Conservation (phyloP, 2,329 filamentous ascomycete genomes). For the Penicillium vulpinum region DNA sequence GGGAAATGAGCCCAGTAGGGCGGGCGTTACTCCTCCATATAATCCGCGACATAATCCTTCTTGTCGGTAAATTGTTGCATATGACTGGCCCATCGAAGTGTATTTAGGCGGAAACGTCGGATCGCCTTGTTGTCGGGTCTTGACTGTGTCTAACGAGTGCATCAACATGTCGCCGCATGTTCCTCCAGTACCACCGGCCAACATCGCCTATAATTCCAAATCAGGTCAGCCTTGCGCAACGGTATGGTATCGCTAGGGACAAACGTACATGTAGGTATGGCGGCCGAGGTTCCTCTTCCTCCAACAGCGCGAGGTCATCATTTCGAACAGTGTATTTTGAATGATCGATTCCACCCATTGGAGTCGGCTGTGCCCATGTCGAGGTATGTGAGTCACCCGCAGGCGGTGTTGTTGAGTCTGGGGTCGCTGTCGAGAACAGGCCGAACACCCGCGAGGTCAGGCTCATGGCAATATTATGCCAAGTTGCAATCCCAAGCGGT, state of each 20-base stretch:
- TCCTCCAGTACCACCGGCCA: constrained; percentile 89
- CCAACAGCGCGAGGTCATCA: constrained; percentile 42
- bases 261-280: constrained; percentile 64
- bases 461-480: constrained; percentile 53
- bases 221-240: constrained; percentile 9
- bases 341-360: background rate
- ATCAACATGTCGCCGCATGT: constrained; percentile 95
- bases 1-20: constrained; percentile 86
- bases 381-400: constrained; percentile 29
- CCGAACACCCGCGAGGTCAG: constrained; percentile 56
- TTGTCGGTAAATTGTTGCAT: constrained; percentile 88
- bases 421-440: constrained; percentile 50
- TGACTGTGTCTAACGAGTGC: constrained; percentile 98
- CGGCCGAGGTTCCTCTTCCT: constrained; percentile 59
- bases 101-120: constrained; percentile 92
- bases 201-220: constrained; percentile 69
- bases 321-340: constrained; percentile 28
- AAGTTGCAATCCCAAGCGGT: constrained; percentile 32
- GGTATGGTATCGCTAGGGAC: background rate
- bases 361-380: constrained; percentile 33
- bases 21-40: constrained; percentile 91
- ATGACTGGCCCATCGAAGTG: constrained; percentile 83
- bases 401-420: constrained; percentile 24
- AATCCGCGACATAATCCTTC: constrained; percentile 83
- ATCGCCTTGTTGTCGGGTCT: constrained; percentile 96